These are phyloP conservation scores for Fusarium metavorans DNA, from an alignment of 2,329 filamentous ascomycete species.

Conservation along the genomic window DNA sequence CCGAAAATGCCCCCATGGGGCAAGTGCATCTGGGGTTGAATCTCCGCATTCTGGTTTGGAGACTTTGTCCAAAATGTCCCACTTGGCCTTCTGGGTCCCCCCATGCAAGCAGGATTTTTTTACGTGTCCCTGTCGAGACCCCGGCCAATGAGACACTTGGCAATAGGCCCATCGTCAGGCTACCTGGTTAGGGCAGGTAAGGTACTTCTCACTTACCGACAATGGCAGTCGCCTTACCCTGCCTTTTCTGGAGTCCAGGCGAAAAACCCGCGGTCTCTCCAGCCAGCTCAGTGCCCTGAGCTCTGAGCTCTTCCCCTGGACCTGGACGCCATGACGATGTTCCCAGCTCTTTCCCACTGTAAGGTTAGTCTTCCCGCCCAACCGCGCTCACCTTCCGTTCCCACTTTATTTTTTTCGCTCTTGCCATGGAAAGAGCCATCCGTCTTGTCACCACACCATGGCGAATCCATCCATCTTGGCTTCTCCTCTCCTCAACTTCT, in stretches of 20 bases:
- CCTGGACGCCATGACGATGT: conserved; percentile 1
- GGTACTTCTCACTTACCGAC: conserved; percentile 4
- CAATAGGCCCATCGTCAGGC: conserved; percentile 12
- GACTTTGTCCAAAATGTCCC: conserved; percentile 25
- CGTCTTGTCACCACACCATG: neutral
- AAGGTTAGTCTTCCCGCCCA: neutral
- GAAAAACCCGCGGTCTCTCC: neutral
- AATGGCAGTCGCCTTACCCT: conserved; percentile 15
- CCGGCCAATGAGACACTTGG: conserved; percentile 29
- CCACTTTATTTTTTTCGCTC: neutral
- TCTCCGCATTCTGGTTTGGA: conserved; percentile 41
- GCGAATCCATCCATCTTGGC: neutral
- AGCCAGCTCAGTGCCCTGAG: too few species aligned
- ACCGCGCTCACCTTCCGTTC: conserved; percentile 3
- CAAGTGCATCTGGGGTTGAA: conserved; percentile 30
- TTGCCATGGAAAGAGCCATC: neutral
- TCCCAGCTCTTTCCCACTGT: conserved; percentile 1
- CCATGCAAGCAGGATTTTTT: conserved; percentile 23
- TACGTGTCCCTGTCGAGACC: conserved; percentile 7
- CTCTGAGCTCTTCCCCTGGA: too few species aligned
- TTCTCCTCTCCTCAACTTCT: neutral
- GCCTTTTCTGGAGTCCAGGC: conserved; percentile 11
- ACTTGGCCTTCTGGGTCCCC: conserved; percentile 10
- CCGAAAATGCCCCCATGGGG: conserved; percentile 33
- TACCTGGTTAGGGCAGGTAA: conserved; percentile 37